phyloP scores from a whole-genome alignment of 208 protist species.

The Vickermania ingenoplastis region DNA sequence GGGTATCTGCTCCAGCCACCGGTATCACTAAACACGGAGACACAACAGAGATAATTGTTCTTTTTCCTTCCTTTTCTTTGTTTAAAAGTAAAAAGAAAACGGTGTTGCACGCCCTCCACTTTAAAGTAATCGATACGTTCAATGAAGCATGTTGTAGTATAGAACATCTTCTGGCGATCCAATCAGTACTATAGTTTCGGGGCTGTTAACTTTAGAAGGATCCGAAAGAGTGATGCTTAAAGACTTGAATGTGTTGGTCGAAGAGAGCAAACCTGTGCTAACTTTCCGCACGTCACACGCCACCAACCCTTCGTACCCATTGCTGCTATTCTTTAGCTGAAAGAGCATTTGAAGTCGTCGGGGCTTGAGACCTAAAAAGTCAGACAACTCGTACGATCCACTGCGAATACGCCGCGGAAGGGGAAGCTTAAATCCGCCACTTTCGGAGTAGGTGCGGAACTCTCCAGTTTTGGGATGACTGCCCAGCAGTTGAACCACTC shows the following conservation, averaged over 20 bases:
- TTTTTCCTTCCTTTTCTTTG: not conserved
- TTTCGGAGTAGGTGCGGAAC: conserved; percentile 68
- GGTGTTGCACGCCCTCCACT: not conserved
- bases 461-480: conserved; percentile 73
- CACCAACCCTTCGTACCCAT: conserved; percentile 63
- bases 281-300: conserved; percentile 74
- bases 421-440: conserved; percentile 74
- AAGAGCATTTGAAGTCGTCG: conserved; percentile 83
- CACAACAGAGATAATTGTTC: not conserved
- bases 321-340: conserved; percentile 59
- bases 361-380: conserved; percentile 72
- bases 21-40: too few species aligned
- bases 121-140: conserved; percentile 2
- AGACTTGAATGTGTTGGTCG: conserved; percentile 69
- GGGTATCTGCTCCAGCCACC: too few species aligned
- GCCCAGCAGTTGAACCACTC: conserved; percentile 70
- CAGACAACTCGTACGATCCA: conserved; percentile 72
- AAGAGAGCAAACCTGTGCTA: conserved; percentile 55
- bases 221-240: conserved; percentile 70
- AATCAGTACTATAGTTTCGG: conserved; percentile 74
- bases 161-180: conserved; percentile 79
- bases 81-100: not conserved
- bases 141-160: conserved; percentile 46
- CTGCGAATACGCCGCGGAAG: conserved; percentile 75
- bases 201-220: conserved; percentile 10